Evolutionary conservation across 768 basidiomycete species (phyloP), one percentile per base, ranked within the genome.

Genomic region (Leccinum rimulosum): DNA sequence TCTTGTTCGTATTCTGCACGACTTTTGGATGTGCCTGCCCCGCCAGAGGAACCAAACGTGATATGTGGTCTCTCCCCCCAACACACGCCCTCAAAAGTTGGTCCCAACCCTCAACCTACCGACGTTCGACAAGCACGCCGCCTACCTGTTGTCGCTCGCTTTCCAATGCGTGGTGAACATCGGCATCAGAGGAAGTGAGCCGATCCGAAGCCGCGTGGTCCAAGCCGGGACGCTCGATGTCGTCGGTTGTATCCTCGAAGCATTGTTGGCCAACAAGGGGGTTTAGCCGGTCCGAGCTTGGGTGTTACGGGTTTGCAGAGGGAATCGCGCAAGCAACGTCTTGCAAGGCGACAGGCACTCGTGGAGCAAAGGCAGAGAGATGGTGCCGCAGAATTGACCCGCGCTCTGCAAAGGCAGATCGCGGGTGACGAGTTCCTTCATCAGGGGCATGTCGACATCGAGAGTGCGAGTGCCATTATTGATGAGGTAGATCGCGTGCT

Each of bases 141-240:
- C 92, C 0, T 91, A 91, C 67, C 85, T 91, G 9, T 96, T 97
- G 70, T 88, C 89, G 0, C 84, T 98, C 58, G 96, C 96, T 1
- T 95, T 99, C 70, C 95, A 98, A 70, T 97, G 93, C 68, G 87
- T 98, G 49, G 95, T 95, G 62, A 98, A 99, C 73, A 93, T 98
- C 67, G 96, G 96, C 38, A 95, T 98, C 0, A 79, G 96, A 31
- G 96, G 96, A n/a, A 89, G 85, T 58, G 95, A 98, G 73, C 85
- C 86, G 19, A 95, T 98, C 67, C 79, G 96, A 48, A 88, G 88
- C 63, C 82, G 95, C 10, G 94, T 98, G n/a, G 96, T 98, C 5
- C 93, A 97, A 74, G 94, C 95, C 0, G 95, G 96, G 17, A 93
- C 93, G 0, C 79, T 98, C 28, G 92, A 95, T 63, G 91, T 97